Base-by-base conservation (phyloP, 495 filamentous ascomycete genomes). In the Neurospora pannonica region DNA sequence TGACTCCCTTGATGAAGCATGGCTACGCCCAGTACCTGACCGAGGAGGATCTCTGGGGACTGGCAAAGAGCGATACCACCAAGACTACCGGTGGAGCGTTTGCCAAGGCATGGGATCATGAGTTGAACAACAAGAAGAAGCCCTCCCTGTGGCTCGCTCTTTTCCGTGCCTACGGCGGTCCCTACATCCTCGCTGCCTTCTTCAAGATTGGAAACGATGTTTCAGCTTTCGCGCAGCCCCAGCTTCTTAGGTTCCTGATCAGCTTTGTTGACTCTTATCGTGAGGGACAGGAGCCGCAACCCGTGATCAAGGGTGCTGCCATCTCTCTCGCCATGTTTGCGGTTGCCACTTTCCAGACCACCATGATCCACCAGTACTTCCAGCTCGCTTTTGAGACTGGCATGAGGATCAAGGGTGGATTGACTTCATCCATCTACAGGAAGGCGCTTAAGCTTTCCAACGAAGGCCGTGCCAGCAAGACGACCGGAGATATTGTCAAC, bases 401-500 rank as follows among this genome's bases (percentile, higher is more conserved):
- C 34, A 98, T 99, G 96, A 89, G 94, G 13, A 94, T 98, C 82
- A 97, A 97, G 82, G 92, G 94, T 38, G 88, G 93, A 28, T 80
- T 99, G 77, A 97, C 94, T 11, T 92, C 94, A 0, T 88, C 95
- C 71, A 98, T 98, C 74, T 99, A 98, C 79, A 87, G 91, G 60
- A 99, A 99, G 83, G 91, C 93, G 1, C 86, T 97, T 79, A 92
- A 88, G 71, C 86, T 99, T 13, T 97, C 94, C 0, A 98, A 97
- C 78, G 97, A 99, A 83, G 97, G 95, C 19, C 88, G 95, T 54
- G 87, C 92, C n/a, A 79, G 89, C 31, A 97, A 98, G 83, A 94
- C 94, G 4, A 98, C 97, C 2, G 97, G 97, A 70, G 97, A 99
- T 81, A 98, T 98, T 82, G 97, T 99, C 77, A 99, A 98, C 77